Base-by-base conservation (phyloP, 331 rosid species). In the Quercus lobata region DNA sequence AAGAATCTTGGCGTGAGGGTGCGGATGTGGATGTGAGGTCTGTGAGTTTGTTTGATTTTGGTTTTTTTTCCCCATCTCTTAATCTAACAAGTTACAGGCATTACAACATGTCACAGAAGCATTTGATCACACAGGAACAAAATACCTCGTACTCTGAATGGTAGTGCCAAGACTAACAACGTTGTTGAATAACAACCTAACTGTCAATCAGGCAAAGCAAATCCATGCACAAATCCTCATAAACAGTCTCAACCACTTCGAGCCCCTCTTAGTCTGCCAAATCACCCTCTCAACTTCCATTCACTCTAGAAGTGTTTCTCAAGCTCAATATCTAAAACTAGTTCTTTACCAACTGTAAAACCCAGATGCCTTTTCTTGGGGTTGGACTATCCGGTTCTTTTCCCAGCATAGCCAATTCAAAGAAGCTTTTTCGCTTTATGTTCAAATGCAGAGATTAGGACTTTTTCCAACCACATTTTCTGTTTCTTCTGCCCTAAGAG, bases 331-430 rank as follows among this genome's bases (percentile, higher is more conserved):
- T 74, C 83, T 84, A 53, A 78, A 72, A 22, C 74, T 12, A 57
- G 65, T 91, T 76, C 90, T 91, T 76, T 87, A 69, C 71, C 87
- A 81, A 58, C 22, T 84, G 71, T 83, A 35, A 60, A 82, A 78
- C 83, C 97, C 91, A 53, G 93, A 93, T 82, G 84, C 87, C 16
- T 86, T 87, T 71, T 83, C 91, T 6, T 91, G 97, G 95, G 88
- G 89, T 57, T 90, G 92, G 77, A 80, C 90, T 56, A 86, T 93
- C 74, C 89, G 91, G 4, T 91, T 87, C 85, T 84, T 90, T 76
- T 89, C 96, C 77, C 87, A 78, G 73, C 86, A 93, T 61, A 84
- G 89, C 78, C 90, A 78, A 18, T 93, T 88, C 80, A 62, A 34
- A 18, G 89, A 86, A 76, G 89, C 96, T 4, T 57, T 93, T 66